Percentiles rank a stretch among this genome's conserved stretches.
phyloP scores from a whole-genome alignment of 306 rosid species.

The Cucurbita moschata region DNA sequence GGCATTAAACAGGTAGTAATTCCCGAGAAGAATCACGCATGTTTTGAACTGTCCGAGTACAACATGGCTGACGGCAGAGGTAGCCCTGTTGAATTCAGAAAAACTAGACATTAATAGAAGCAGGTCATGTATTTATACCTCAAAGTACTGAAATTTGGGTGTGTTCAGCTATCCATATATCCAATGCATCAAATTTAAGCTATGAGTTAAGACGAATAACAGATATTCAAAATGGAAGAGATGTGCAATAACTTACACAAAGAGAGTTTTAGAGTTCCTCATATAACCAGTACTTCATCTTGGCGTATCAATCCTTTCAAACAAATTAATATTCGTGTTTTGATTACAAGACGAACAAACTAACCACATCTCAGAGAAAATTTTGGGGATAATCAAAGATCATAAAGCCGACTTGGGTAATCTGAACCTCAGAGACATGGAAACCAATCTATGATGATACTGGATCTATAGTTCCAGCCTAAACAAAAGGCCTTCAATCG shows the following conservation, averaged over 20 bases:
- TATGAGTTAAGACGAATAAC: neutral
- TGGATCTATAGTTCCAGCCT: neutral
- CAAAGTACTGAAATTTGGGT: neutral
- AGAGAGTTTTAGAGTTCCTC: neutral
- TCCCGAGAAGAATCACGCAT: slow-evolving; percentile 84
- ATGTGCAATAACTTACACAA: neutral
- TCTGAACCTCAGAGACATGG: neutral
- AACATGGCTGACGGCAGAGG: slow-evolving; percentile 80
- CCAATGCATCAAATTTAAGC: neutral
- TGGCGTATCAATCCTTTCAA: neutral
- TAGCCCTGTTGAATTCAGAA: slow-evolving; percentile 48
- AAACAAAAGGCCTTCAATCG: neutral
- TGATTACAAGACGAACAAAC: neutral
- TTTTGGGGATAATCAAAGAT: neutral
- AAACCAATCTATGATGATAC: neutral
- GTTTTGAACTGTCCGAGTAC: slow-evolving; percentile 97
- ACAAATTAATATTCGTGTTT: neutral
- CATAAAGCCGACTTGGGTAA: neutral
- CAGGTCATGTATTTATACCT: slow-evolving; percentile 3
- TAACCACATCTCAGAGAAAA: neutral
- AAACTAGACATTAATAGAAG: neutral
- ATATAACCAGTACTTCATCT: neutral
- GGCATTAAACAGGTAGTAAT: slow-evolving; percentile 64
- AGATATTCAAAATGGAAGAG: neutral
- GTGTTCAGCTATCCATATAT: neutral